Evolutionary conservation across 495 filamentous ascomycete genomes (phyloP), one percentile per base, ranked within the genome.

Genomic region (Hypoxylon subgilvum): DNA sequence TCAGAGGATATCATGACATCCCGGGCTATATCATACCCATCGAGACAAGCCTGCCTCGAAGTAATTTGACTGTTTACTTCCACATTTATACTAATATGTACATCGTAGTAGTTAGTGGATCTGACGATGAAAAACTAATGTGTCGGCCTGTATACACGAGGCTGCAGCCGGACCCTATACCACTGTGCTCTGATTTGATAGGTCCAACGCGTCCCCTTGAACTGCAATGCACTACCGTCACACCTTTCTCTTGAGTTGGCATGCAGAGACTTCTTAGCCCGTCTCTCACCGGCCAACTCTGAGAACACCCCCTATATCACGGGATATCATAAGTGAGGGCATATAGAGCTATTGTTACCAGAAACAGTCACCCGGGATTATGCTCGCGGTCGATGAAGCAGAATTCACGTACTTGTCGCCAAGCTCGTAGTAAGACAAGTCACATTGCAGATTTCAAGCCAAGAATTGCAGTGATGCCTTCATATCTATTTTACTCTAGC

Each of bases 401-500:
- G 19, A 39, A 13, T 51, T 51, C 44, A 46, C 30, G 25, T 50
- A 48, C 51, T 57, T 23, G 13, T 5, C 18, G 61, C 61, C 61
- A 59, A 59, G 53, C 53, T 59, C 31, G 61, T 64, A 59, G 61
- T 58, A 64, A 58, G 54, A 40, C 32, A 17, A 64, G 54, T 64
- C 61, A 59, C 61, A 64, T 64, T 59, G 60, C 53, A 63, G 53
- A 58, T 41, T 54, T 50, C 30, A 57, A 12, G 36, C 18, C 54
- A 34, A 63, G 36, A 30, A 53, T 63, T 54, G 61, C 61, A 64
- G 61, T 59, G 61, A 64, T 64, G 61, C 61, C 51, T 59, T 64
- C 49, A 23, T 57, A 22, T 64, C 61, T 64, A 64, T 64, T 64
- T 38, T 58, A 55, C 36, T 64, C 61, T 64, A 64, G 31, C 54